Evolutionary conservation across 2,329 filamentous ascomycete genomes (phyloP).

Genomic region (Aureobasidium sp.): DNA sequence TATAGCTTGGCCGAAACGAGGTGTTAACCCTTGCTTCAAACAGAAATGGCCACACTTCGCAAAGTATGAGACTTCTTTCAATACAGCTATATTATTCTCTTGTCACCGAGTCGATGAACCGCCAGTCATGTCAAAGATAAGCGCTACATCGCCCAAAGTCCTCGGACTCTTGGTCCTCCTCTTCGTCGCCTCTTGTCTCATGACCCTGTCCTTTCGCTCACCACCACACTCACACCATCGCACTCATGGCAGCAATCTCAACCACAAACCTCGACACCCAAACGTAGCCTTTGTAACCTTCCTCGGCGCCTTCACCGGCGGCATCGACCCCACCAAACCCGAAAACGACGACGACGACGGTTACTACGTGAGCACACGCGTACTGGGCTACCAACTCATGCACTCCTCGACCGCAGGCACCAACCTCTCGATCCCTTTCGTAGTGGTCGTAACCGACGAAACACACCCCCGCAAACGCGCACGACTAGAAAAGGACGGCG

Average conservation of each 20-base stretch:
- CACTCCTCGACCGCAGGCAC: slow-evolving; percentile 31
- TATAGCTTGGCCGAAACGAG: neutral
- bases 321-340: slow-evolving; percentile 19
- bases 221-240: slow-evolving; percentile 7
- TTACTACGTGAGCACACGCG: slow-evolving; percentile 31
- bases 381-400: slow-evolving; percentile 34
- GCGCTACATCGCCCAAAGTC: slow-evolving; percentile 22
- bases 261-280: neutral
- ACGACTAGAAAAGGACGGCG: slow-evolving; percentile 31
- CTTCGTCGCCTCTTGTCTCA: slow-evolving; percentile 30
- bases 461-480: slow-evolving; percentile 30
- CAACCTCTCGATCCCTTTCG: slow-evolving; percentile 32
- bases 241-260: neutral
- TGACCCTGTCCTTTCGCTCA: slow-evolving; percentile 26
- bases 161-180: slow-evolving; percentile 29
- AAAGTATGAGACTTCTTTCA: neutral
- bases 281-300: slow-evolving; percentile 35
- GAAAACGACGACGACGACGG: slow-evolving; percentile 29
- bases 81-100: neutral
- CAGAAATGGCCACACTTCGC: slow-evolving; percentile 1
- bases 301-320: slow-evolving; percentile 26
- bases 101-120: neutral
- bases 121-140: slow-evolving; percentile 14
- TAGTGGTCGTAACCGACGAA: slow-evolving; percentile 32
- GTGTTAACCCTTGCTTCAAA: neutral